Percentiles rank a stretch among this genome's conserved stretches.
Conservation (phyloP, 352 stramenopile genomes). For the Phytophthora pistaciae region DNA sequence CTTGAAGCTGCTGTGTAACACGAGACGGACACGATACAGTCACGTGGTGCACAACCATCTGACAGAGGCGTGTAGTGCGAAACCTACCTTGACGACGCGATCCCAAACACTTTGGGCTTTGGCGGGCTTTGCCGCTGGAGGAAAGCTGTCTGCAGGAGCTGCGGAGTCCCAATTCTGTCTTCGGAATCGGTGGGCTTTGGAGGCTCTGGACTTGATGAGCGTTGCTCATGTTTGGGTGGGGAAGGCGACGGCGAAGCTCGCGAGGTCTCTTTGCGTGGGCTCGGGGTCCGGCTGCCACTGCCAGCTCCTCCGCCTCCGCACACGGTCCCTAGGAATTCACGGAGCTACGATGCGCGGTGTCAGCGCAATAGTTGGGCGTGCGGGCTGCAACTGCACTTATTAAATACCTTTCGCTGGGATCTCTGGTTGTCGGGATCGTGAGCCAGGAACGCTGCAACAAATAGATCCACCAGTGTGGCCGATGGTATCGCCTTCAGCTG, state of each 20-base stretch:
- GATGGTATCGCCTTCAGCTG: conserved; percentile 49
- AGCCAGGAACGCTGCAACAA: conserved; percentile 60
- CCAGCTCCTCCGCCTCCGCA: conserved; percentile 36
- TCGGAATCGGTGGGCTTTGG: conserved; percentile 15
- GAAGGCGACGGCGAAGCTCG: conserved; percentile 22
- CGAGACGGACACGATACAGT: conserved; percentile 3
- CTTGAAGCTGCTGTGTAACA: conserved; percentile 44
- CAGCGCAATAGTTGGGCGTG: neutral
- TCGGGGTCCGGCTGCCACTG: conserved; percentile 25
- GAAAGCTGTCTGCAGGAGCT: conserved; percentile 70
- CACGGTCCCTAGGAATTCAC: conserved; percentile 62
- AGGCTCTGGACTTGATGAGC: conserved; percentile 20
- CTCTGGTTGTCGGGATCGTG: conserved; percentile 65
- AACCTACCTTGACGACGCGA: conserved; percentile 55
- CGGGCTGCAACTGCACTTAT: neutral
- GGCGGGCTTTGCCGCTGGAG: conserved; percentile 62
- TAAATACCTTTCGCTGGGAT: conserved; percentile 71
- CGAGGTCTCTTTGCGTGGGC: conserved; percentile 31
- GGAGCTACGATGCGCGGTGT: conserved; percentile 47
- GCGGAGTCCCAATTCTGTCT: conserved; percentile 43
- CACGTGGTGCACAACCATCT: conserved; percentile 9
- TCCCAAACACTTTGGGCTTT: conserved; percentile 63
- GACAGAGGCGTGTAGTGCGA: neutral
- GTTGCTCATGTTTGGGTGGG: conserved; percentile 30
- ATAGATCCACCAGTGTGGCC: conserved; percentile 51